Evolutionary conservation across 2,329 filamentous ascomycete genomes (phyloP), one percentile per base, ranked within the genome.

Genomic region (Tolypocladium cylindrosporum): DNA sequence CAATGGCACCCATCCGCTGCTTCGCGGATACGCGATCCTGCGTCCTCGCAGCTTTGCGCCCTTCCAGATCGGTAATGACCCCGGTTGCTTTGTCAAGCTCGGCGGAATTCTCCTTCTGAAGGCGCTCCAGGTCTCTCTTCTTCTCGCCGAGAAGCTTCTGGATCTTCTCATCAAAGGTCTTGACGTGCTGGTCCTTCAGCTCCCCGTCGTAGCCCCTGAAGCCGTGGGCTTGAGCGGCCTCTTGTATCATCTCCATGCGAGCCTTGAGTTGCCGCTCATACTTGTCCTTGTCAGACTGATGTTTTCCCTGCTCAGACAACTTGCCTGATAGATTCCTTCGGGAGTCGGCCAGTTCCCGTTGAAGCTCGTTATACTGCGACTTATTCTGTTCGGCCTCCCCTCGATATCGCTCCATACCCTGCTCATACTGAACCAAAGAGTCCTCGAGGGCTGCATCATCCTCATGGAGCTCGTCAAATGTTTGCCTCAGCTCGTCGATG

Each of bases 141-240:
- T 95, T 93, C 57, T 97, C 91, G 56, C 80, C 81, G 11, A 88
- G 78, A 45, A 91, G 79, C 66, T 86, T 92, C 51, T 86, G 81
- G 54, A 97, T 83, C 62, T 86, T 86, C 7, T 87, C 85, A 70
- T 90, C 86, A 69, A 97, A 97, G 2, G 87, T 80, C 43, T 82
- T 78, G 42, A 96, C 86, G 57, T 90, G 84, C 36, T 77, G 77
- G 57, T 96, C 88, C 39, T 87, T 85, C 51, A 96, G 75, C 14
- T 91, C 85, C 24, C 87, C 83, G 61, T 96, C 91, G 67, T 89
- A 96, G 0, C 92, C 92, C 40, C 90, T 87, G 61, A 99, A 89
- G 59, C 84, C 86, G 71, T 96, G 89, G 34, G 79, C 79, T 52
- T 84, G 80, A 19, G 93, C 91, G 42, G 90, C 85, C 58, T 92